Percentiles rank a stretch among this genome's conserved stretches.
These are phyloP conservation scores for Ophiostoma australiae DNA, from an alignment of 2,329 filamentous ascomycete genomes.

Conservation along the genomic window DNA sequence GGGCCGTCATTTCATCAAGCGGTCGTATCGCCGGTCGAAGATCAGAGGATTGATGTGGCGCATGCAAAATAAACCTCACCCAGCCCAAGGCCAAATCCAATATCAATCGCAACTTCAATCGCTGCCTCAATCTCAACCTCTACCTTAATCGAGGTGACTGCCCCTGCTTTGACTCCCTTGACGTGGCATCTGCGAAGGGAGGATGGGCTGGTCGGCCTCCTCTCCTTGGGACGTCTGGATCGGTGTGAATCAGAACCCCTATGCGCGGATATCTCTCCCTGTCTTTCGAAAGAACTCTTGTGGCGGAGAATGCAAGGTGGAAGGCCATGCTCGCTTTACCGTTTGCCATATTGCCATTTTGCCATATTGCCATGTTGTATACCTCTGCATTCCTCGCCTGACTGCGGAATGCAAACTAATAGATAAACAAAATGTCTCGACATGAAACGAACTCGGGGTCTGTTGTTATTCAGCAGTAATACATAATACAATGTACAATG, in stretches of 20 bases:
- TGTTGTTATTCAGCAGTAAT: background rate
- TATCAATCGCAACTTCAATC: too few relatives aligned
- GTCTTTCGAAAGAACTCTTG: background rate
- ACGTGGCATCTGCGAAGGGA: conserved; percentile 7
- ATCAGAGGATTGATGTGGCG: background rate
- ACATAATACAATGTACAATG: background rate
- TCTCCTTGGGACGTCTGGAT: background rate
- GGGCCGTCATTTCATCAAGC: background rate
- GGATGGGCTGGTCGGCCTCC: background rate
- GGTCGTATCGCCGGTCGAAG: background rate
- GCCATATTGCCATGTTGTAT: background rate
- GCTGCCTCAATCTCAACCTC: background rate
- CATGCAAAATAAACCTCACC: too few relatives aligned
- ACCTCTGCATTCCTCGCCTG: background rate
- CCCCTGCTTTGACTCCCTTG: background rate
- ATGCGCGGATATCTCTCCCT: background rate
- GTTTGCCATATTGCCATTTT: background rate
- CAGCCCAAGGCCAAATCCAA: too few relatives aligned
- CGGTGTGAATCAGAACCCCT: background rate
- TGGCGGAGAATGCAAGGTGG: background rate
- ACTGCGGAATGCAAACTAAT: background rate
- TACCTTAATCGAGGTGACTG: background rate
- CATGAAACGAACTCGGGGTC: conserved; percentile 4
- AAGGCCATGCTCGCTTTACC: background rate
- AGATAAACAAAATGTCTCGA: background rate